Evolutionary conservation across 371 early-diverging fungal genomes (phyloP), one percentile per base, ranked within the genome.

Genomic region (Mortierella sp.): DNA sequence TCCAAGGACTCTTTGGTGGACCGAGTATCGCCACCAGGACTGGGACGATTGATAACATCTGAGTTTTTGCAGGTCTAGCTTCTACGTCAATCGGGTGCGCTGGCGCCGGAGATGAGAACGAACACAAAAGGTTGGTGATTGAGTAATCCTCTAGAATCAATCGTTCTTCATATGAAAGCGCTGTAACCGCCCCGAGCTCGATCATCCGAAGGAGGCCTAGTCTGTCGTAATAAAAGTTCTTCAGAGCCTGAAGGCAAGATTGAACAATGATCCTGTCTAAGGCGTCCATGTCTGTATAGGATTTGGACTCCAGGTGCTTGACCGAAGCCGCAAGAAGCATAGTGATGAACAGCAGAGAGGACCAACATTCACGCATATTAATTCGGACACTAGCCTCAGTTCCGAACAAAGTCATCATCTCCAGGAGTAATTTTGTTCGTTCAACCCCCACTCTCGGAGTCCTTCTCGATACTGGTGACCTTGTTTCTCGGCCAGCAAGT

Each of bases 351-450:
- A 56, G 43, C 25, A 77, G 43, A 0, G 69, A 57, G 0, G 62
- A 48, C 77, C 77, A 77, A 6, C 45, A 53, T 50, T 72, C 77
- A 11, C 77, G 68, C 77, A 77, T 77, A 47, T 77, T 67, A 61
- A 72, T 72, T 7, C 77, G 63, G n/a, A 77, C 72, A 30, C 72
- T 68, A 1, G 77, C 67, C 62, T 77, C 77, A 26, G 14, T 14
- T 26, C 77, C 72, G 18, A 77, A 62, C 12, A 57, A 62, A 4
- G 68, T 58, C 14, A 68, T 68, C 16, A 72, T 46, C n/a, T 72
- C 72, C 18, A 72, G n/a, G 6, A 77, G 51, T 2, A 63, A 16
- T 18, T 66, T 14, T 14, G 60, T 50, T 25, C 76, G 64, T 16
- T 62, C 61, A 45, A 12, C 15, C 21, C 23, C 23, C 9, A 5